Evolutionary conservation across 2,329 filamentous ascomycete genomes (phyloP).

Genomic region (Apiospora arundinis): DNA sequence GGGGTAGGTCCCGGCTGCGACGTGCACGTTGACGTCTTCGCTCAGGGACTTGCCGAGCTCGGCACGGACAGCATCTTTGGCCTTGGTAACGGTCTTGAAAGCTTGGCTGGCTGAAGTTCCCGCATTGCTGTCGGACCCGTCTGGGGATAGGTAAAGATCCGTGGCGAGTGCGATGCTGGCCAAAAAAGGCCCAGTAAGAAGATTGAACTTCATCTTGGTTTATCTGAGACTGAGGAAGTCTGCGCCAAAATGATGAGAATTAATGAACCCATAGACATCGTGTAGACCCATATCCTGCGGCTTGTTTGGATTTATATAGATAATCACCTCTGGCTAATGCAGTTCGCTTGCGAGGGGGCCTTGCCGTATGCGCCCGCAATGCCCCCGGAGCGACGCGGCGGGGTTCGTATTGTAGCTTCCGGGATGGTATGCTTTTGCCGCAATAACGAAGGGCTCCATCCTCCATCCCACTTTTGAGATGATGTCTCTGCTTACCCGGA

Average conservation of each 20-base stretch:
- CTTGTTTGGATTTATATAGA: not conserved
- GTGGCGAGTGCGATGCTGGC: not conserved
- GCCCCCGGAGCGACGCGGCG: not conserved
- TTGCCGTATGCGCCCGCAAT: too few relatives aligned
- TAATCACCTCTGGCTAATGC: not conserved
- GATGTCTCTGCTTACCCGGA: not conserved
- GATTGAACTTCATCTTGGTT: not conserved
- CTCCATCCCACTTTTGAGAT: not conserved
- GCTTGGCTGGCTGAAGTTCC: not conserved
- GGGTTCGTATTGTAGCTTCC: not conserved
- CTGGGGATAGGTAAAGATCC: constrained; percentile 3
- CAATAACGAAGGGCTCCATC: not conserved
- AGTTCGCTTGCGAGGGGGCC: not conserved
- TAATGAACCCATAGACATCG: not conserved
- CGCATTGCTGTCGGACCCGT: not conserved
- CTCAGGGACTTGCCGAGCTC: not conserved
- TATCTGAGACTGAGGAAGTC: not conserved
- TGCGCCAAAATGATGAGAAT: not conserved
- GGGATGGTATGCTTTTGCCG: not conserved
- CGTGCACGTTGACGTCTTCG: constrained; percentile 12
- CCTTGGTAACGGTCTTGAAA: constrained; percentile 1
- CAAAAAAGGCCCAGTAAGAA: not conserved
- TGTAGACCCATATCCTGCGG: too few relatives aligned
- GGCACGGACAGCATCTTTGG: constrained; percentile 1
- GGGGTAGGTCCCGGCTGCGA: constrained; percentile 5